Percentiles rank a stretch among this genome's conserved stretches.
Conservation (phyloP, 2,329 filamentous ascomycete species). For the Karstenula rhodostoma region DNA sequence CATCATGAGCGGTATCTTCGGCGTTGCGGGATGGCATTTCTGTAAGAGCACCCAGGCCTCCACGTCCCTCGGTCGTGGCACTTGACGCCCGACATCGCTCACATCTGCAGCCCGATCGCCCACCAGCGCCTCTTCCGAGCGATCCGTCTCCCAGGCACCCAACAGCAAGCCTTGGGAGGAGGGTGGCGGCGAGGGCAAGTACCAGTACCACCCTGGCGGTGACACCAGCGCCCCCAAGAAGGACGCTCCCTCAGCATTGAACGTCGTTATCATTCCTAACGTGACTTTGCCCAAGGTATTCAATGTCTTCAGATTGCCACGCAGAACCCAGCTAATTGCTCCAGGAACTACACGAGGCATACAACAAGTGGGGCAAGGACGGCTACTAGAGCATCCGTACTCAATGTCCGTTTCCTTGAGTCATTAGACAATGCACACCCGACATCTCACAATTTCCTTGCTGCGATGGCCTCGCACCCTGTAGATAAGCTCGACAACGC, state of each 20-base stretch:
- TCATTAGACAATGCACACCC: constrained; percentile 24
- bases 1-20: constrained; percentile 89
- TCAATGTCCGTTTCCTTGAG: constrained; percentile 17
- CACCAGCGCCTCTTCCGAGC: constrained; percentile 84
- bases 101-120: constrained; percentile 74
- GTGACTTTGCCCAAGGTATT: constrained; percentile 82
- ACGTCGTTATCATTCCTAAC: constrained; percentile 92
- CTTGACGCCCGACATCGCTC: constrained; percentile 13
- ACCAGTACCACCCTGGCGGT: constrained; percentile 77
- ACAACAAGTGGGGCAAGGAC: constrained; percentile 99
- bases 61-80: constrained; percentile 2
- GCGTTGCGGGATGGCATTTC: constrained; percentile 89
- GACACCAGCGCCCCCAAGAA: constrained; percentile 77
- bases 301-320: background rate
- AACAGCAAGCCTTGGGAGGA: constrained; percentile 92
- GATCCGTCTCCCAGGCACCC: constrained; percentile 74
- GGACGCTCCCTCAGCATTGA: constrained; percentile 93
- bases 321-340: constrained; percentile 16
- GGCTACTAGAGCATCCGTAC: constrained; percentile 64
- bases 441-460: constrained; percentile 19
- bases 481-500: constrained; percentile 23
- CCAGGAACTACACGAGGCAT: constrained; percentile 90
- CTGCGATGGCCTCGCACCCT: constrained; percentile 18
- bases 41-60: constrained; percentile 59
- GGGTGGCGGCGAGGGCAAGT: constrained; percentile 64